These are phyloP conservation scores for Candida qinlingensis DNA, from an alignment of 805 yeast species.

Conservation along the genomic window DNA sequence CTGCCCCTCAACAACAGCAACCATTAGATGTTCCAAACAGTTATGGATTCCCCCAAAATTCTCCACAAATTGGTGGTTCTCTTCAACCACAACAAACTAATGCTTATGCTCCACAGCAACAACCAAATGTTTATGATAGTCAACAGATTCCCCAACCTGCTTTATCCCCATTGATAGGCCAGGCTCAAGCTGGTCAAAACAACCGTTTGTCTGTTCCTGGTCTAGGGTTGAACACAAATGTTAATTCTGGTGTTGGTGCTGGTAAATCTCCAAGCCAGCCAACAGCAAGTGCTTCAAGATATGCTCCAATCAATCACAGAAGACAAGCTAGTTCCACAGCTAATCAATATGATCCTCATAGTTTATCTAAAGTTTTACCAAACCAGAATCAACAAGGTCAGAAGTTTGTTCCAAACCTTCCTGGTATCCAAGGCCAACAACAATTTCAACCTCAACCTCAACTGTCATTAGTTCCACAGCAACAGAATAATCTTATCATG, in stretches of 20 bases:
- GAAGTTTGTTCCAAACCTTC: not conserved
- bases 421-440: not conserved
- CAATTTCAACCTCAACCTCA: conserved; percentile 2
- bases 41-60: no score
- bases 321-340: conserved; percentile 26
- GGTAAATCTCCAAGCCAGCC: conserved; percentile 14
- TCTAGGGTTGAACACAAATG: not conserved
- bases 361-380: conserved; percentile 13
- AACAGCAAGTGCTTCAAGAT: conserved; percentile 27
- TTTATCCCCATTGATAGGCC: conserved; percentile 8
- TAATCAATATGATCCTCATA: conserved; percentile 25
- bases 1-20: no score
- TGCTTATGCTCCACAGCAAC: conserved; percentile 13
- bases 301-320: conserved; percentile 34
- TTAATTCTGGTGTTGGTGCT: not conserved
- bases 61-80: no score
- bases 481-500: not conserved
- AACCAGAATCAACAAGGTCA: conserved; percentile 1
- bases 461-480: not conserved
- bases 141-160: conserved; percentile 5
- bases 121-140: conserved; percentile 7
- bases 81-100: conserved; percentile 3
- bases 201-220: not conserved
- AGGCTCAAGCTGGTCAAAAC: not conserved
- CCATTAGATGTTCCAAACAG: no score